Evolutionary conservation across 2,329 filamentous ascomycete species (phyloP), one percentile per base, ranked within the genome.

Genomic region (Colletotrichum magnum): DNA sequence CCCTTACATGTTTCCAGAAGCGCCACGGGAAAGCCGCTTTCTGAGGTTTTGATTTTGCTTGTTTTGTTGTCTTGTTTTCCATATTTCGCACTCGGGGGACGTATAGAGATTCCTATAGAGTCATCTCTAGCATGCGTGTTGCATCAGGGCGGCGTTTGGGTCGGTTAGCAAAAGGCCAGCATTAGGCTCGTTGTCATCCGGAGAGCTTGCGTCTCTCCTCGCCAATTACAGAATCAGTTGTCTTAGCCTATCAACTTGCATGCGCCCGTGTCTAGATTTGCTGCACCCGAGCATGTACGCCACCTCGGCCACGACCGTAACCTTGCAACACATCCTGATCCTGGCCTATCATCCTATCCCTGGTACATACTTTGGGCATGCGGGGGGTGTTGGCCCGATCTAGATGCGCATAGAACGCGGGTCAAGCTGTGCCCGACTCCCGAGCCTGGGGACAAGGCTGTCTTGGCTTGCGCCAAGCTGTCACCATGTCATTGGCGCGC

Each of bases 91-190:
- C 47, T 54, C n/a, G 47, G 41, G 50, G n/a, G 48, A 32, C 21
- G 50, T 68, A 59, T 66, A 60, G 43, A 66, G 51, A 69, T 60
- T 28, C 64, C 43, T 47, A 26, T 36, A 56, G 57, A 52, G 54
- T 43, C 26, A 43, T 57, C 51, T 58, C 66, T 60, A 56, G 50
- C 51, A 69, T 61, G 43, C 63, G 64, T 62, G 64, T 43, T 67
- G 67, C 67, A 67, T 69, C 28, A 52, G 67, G 51, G 51, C 50
- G 67, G 67, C 62, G 67, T 69, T 69, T 26, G 41, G 56, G 62
- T 21, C 41, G 50, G n/a, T 16, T 26, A 36, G 62, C 66, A 69
- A 67, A 61, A 69, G 57, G 62, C 62, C 57, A 69, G 28, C 57
- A 47, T 60, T 18, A 28, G 66, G 66, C 57, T 51, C 16, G 51